Evolutionary conservation across 139 green algal species (phyloP), one percentile per base, ranked within the genome.

Genomic region (Zygnema cylindricum): DNA sequence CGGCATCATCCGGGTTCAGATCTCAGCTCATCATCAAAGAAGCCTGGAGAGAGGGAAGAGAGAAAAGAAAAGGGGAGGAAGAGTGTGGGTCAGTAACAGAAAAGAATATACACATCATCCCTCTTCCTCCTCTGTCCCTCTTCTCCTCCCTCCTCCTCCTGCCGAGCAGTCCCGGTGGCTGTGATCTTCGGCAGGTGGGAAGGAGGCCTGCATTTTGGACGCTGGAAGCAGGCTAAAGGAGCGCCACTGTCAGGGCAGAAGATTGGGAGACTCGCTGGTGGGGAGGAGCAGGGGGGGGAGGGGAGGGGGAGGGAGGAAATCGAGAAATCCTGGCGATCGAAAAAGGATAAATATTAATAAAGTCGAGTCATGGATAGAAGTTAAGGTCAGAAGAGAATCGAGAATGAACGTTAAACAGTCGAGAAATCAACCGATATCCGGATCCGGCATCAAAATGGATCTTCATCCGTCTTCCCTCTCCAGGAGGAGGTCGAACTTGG

Each of bases 241-340:
- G 21, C 2, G n/a, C 83, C 83, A 25, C 35, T 3, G 69, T 84
- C 55, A 16, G 82, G 83, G 32, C 81, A 57, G 0, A 78, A 88
- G 33, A 82, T 88, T 69, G 81, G 83, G 82, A 11, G 83, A 69
- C 57, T 73, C 83, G 38, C 69, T 84, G 30, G 83, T 88, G 0
- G 83, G 83, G 36, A 85, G 36, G n/a, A 69, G 83, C 69, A 69
- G 63, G 49, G 76, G n/a, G 81, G 30, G 77, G 7, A 63, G 49
- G 16, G 49, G 7, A 7, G 7, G 49, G 49, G 7, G 16, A 63
- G 49, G 49, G 7, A 7, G 16, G 7, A 16, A 16, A 63, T 7
- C 7, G 7, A 63, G 7, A 63, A 63, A 7, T 16, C 1, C 39
- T 25, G 63, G 41, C 23, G 75, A 23, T 0, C 23, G 2, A 3